Conservation (phyloP, 202 grass and related monocot genomes). For the Carex sylvatica region DNA sequence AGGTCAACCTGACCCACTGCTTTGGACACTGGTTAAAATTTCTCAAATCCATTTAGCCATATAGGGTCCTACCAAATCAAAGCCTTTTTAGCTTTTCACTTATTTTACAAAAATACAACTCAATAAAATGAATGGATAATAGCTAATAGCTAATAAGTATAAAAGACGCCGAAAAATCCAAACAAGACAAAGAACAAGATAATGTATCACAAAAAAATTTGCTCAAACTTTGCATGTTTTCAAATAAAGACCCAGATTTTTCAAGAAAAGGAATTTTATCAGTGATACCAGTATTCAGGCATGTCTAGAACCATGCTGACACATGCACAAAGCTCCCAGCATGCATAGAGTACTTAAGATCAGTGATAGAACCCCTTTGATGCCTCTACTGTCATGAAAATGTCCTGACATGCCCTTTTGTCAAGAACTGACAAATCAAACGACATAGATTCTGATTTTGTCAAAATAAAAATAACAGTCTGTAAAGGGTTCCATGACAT, state of each 20-base stretch:
- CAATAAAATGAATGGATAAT: background rate
- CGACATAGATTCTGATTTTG: too few relatives aligned
- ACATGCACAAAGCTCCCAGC: too few relatives aligned
- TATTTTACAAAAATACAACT: background rate
- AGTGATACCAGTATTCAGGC: too few relatives aligned
- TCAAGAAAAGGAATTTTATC: too few relatives aligned
- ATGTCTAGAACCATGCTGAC: too few relatives aligned
- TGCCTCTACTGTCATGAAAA: too few relatives aligned
- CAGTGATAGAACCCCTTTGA: too few relatives aligned
- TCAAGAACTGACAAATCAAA: too few relatives aligned
- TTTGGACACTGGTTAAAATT: background rate
- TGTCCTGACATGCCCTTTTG: too few relatives aligned
- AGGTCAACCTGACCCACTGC: background rate
- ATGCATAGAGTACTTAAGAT: too few relatives aligned
- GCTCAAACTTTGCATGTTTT: background rate
- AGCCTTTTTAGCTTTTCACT: background rate
- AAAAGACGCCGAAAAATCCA: background rate
- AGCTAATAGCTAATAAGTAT: background rate
- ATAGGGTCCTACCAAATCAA: background rate
- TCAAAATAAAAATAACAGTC: too few relatives aligned
- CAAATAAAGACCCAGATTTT: background rate
- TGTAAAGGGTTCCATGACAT: too few relatives aligned
- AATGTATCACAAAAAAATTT: background rate
- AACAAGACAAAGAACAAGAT: background rate
- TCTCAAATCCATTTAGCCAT: background rate